Percentiles rank a stretch among this genome's conserved stretches.
Conservation (phyloP, 2,329 filamentous ascomycete species). For the Cladophialophora immunda region DNA sequence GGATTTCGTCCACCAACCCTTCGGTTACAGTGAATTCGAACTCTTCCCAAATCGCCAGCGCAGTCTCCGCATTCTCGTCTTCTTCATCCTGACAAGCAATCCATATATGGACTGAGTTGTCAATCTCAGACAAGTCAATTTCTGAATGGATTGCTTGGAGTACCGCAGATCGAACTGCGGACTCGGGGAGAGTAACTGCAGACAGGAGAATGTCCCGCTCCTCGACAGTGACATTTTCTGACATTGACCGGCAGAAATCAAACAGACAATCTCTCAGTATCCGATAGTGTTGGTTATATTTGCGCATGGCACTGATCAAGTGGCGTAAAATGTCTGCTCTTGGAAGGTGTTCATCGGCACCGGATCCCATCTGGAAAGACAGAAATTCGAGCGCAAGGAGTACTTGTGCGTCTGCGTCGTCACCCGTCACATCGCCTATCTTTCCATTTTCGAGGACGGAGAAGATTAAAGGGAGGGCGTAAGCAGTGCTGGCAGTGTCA, state of each 20-base stretch:
- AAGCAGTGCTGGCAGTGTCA: slow-evolving; percentile 85
- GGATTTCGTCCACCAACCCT: slow-evolving; percentile 71
- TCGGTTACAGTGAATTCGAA: slow-evolving; percentile 77
- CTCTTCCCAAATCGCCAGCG: slow-evolving; percentile 92
- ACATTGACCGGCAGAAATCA: slow-evolving; percentile 84
- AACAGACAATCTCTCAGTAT: slow-evolving; percentile 90
- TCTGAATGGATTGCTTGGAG: slow-evolving; percentile 91
- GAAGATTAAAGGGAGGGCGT: slow-evolving; percentile 83
- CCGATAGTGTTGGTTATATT: slow-evolving; percentile 92
- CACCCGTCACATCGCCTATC: slow-evolving; percentile 69
- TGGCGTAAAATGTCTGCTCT: slow-evolving; percentile 75
- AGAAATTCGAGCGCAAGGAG: slow-evolving; percentile 88
- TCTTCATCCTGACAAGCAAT: slow-evolving; percentile 90
- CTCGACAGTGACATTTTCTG: slow-evolving; percentile 75
- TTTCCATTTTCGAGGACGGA: slow-evolving; percentile 81
- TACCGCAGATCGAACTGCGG: slow-evolving; percentile 81
- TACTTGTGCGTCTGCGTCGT: slow-evolving; percentile 88
- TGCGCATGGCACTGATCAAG: slow-evolving; percentile 84
- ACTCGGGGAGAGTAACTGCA: slow-evolving; percentile 80
- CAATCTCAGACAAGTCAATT: slow-evolving; percentile 86
- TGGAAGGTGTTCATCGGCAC: slow-evolving; percentile 77
- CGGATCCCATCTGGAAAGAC: slow-evolving; percentile 85
- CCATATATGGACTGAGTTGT: slow-evolving; percentile 91
- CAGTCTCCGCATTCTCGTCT: slow-evolving; percentile 84
- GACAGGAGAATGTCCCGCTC: slow-evolving; percentile 81